Base-by-base conservation (phyloP, 768 basidiomycete species). In the Boletus vermiculosoides region DNA sequence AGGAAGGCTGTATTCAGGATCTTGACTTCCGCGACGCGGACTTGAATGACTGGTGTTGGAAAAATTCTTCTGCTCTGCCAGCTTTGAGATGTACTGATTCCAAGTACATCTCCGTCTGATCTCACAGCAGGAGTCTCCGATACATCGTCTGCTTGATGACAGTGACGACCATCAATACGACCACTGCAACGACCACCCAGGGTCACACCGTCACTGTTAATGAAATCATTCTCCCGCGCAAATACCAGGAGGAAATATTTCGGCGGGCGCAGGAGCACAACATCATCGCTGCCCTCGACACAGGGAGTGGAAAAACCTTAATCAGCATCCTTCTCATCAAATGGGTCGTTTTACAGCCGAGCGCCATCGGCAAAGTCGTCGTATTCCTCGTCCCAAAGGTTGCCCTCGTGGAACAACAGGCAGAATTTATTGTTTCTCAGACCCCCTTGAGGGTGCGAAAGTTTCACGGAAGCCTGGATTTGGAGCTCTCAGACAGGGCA, bases 341-440 rank as follows among this genome's bases (percentile, higher is more conserved):
- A 73, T 92, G 87, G 86, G 79, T 88, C 54, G 77, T 83, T 20
- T 65, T 81, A 0, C 81, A 81, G 57, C 76, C 82, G 20, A 63
- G 68, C 16, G 77, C 80, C 2, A 62, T 72, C 41, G 79, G 78
- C 52, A 90, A 89, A 70, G 79, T 82, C 46, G 79, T 86, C 60
- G 79, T 93, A 11, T 94, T 94, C 66, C 79, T 95, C 34, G 92
- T 92, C 3, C 94, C 94, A 0, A 88, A 88, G 62, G 91, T 93
- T 4, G 80, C 90, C 3, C 80, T 96, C 16, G 94, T 94, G 22
- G 83, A 88, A 60, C 94, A 95, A 67, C 91, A 94, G 66, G 83
- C 80, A 22, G 76, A 81, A 23, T 90, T 86, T 61, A 81, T 93
- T 53, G 66, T 77, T 13, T 75, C 80, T 58, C 78, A 90, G 59